Base-by-base conservation (phyloP, 306 rosid genomes). In the Arachis hypogaea region DNA sequence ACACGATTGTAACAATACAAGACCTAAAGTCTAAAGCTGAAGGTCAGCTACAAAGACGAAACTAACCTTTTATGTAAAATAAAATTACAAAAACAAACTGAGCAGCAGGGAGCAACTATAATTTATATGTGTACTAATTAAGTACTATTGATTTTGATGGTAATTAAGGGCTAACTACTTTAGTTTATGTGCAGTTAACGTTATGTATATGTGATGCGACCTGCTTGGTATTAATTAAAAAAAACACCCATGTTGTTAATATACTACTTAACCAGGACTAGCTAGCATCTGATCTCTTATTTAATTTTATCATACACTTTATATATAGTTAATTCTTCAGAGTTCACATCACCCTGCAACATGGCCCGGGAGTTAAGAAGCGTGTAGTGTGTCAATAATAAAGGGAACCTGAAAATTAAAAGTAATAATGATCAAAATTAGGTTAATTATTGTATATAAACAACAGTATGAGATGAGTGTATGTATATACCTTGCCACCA, bases 401-500 rank as follows among this genome's bases (percentile, higher is more conserved):
- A 66, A 93, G 95, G 29, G 98, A 93, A 59, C 98, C 98, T 93
- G 91, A 70, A 33, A 33, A 22, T 22, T 33, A 33, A 33, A 33
- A 2, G 4, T 33, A 63, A 47, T 69, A 73, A 59, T 7, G 5
- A 45, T 4, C 14, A 3, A 40, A 76, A 63, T 45, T 58, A 66
- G 58, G 7, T 22, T 29, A 46, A 29, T 14, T 22, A n/a, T 1
- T 36, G 10, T 33, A 33, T 33, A 33, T 33, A 33, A 33, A 33
- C 2, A 33, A 33, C 38, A 33, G 4, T 33, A 33, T 33, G 28
- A 22, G 28, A 22, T 1, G 28, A 22, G 28, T n/a, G 4, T 5
- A 2, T 16, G n/a, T 6, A 3, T 22, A 52, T 52, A 93, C 97
- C 98, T 86, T 93, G 77, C 98, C 98, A 93, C 98, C 98, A 93